Conservation (phyloP, 164 flowering plant genomes). For the Sedum album region DNA sequence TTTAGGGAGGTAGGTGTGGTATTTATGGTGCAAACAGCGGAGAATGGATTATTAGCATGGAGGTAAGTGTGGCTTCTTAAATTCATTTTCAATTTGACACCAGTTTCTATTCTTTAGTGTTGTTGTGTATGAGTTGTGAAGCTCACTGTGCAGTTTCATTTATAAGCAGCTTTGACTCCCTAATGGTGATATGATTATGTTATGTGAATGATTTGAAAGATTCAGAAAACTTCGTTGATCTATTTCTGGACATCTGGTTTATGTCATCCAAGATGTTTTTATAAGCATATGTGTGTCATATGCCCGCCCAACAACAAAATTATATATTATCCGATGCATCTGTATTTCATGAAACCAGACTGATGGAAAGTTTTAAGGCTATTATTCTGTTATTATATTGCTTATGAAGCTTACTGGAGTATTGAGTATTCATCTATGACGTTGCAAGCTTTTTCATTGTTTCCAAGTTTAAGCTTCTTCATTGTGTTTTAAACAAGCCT, state of each 20-base stretch:
- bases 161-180: not conserved
- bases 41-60: constrained; percentile 94
- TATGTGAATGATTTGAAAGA: not conserved
- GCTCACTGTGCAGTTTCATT: constrained; percentile 1
- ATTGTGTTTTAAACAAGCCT: too few species aligned
- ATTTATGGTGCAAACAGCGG: too few species aligned
- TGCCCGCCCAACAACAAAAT: too few species aligned
- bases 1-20: constrained; percentile 76
- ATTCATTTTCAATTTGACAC: not conserved
- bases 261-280: too few species aligned
- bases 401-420: not conserved
- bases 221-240: not conserved
- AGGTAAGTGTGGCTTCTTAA: constrained; percentile 36
- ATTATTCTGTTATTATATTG: not conserved
- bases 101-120: not conserved
- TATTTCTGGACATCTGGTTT: not conserved
- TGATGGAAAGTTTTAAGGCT: too few species aligned
- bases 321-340: too few species aligned
- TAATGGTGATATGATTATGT: not conserved
- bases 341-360: too few species aligned
- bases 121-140: not conserved
- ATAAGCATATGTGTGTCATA: too few species aligned
- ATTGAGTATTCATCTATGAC: too few species aligned
- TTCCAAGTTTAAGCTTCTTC: constrained; percentile 63
- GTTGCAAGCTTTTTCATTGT: too few species aligned